Evolutionary conservation across 2,329 filamentous ascomycete species (phyloP).

Genomic region (Sclerotinia glacialis): DNA sequence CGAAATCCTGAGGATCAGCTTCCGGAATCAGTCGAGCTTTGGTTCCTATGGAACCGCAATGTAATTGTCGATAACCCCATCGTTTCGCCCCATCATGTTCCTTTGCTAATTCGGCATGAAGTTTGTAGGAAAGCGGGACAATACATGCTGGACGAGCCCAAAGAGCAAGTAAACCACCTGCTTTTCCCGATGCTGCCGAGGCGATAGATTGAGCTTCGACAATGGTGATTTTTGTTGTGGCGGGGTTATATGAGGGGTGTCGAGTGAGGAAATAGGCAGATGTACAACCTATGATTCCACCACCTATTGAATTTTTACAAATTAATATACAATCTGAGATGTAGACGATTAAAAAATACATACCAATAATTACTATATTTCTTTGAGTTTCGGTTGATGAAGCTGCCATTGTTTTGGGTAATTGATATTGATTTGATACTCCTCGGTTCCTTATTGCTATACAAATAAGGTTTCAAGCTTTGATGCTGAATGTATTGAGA

Average conservation of each 20-base stretch:
- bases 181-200: conserved; percentile 90
- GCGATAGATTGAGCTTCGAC: conserved; percentile 84
- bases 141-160: conserved; percentile 89
- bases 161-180: conserved; percentile 81
- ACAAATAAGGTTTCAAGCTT: conserved; percentile 2
- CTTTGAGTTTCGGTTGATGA: conserved; percentile 16
- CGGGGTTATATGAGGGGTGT: conserved; percentile 75
- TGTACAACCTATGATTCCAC: conserved; percentile 88
- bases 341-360: conserved; percentile 48
- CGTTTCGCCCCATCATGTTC: conserved; percentile 73
- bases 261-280: conserved; percentile 89
- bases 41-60: conserved; percentile 56
- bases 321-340: conserved; percentile 43
- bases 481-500: background rate
- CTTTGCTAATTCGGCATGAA: conserved; percentile 80
- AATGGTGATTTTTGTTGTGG: conserved; percentile 75
- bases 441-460: too few species aligned
- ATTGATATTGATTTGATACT: too few species aligned
- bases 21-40: conserved; percentile 29
- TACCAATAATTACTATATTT: conserved; percentile 40
- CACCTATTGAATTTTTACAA: conserved; percentile 47
- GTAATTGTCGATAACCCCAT: conserved; percentile 84
- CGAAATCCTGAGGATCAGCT: background rate
- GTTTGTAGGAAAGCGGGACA: conserved; percentile 78
- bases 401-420: conserved; percentile 14